Percentiles rank a stretch among this genome's conserved stretches.
phyloP scores from a whole-genome alignment of 768 basidiomycete genomes.

The Agaricus blazei region DNA sequence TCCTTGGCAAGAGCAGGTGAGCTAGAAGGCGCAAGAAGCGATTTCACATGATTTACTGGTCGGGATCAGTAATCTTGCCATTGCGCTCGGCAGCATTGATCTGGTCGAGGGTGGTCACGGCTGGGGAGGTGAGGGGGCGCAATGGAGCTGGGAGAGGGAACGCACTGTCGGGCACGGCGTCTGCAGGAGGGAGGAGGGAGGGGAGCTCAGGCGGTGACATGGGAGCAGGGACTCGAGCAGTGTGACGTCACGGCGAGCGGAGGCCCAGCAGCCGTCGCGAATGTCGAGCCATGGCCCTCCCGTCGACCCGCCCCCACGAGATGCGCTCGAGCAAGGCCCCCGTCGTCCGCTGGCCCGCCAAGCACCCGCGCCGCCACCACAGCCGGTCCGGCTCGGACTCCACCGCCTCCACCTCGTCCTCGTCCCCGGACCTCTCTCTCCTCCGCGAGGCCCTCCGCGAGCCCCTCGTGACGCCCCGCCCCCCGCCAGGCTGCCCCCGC shows the following conservation, averaged over 20 bases:
- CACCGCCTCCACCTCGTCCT: conserved; percentile 11
- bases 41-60: conserved; percentile 45
- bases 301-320: too few relatives aligned
- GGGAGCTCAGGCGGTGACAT: conserved; percentile 25
- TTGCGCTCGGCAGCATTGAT: conserved; percentile 36
- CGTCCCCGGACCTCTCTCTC: conserved; percentile 30
- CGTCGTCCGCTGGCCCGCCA: conserved; percentile 44
- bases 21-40: not conserved
- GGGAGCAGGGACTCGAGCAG: not conserved
- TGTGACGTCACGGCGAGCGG: conserved; percentile 28
- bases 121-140: conserved; percentile 24
- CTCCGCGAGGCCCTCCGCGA: conserved; percentile 44
- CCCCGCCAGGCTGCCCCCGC: conserved; percentile 34
- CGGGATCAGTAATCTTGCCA: conserved; percentile 59
- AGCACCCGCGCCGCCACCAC: conserved; percentile 20
- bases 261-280: not conserved
- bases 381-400: conserved; percentile 19
- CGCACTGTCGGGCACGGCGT: conserved; percentile 50
- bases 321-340: conserved; percentile 14
- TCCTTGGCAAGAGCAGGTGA: conserved; percentile 33
- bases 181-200: conserved; percentile 43
- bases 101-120: conserved; percentile 49
- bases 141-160: not conserved
- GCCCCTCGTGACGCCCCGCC: conserved; percentile 36
- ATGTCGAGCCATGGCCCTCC: not conserved